These are phyloP conservation scores for Lobulomyces angularis DNA, from an alignment of 192 early-diverging fungal species.

Conservation along the genomic window DNA sequence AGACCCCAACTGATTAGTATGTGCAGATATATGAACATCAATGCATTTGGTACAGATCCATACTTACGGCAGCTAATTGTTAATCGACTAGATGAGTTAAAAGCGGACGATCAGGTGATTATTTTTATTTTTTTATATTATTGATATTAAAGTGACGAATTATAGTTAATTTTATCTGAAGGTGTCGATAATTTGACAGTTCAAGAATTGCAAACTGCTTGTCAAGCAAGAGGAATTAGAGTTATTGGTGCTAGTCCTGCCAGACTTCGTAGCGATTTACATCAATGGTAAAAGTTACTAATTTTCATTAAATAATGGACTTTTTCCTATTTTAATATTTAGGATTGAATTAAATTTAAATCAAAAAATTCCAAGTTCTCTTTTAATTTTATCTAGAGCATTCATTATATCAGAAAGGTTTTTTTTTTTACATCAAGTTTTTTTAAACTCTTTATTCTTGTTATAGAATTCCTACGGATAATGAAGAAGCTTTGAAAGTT, in stretches of 20 bases:
- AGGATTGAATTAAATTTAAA: slow-evolving; percentile 86
- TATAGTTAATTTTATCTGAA: slow-evolving; percentile 66
- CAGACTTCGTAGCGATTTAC: slow-evolving; percentile 72
- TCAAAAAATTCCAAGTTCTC: slow-evolving; percentile 79
- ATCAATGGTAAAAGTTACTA: too few species aligned
- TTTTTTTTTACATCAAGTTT: too few species aligned
- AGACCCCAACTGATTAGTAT: slow-evolving; percentile 90
- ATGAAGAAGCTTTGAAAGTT: slow-evolving; percentile 25
- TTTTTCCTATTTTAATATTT: too few species aligned
- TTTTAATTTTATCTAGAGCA: slow-evolving; percentile 82
- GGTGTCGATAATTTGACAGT: slow-evolving; percentile 80
- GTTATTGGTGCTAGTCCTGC: slow-evolving; percentile 79
- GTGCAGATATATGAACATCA: slow-evolving; percentile 88
- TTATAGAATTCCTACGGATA: slow-evolving; percentile 27
- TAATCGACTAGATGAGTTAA: slow-evolving; percentile 70
- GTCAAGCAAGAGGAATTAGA: slow-evolving; percentile 78
- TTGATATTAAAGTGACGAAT: slow-evolving; percentile 3
- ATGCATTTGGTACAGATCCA: slow-evolving; percentile 95
- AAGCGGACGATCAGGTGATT: slow-evolving; percentile 69
- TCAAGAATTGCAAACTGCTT: slow-evolving; percentile 78
- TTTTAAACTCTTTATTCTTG: too few species aligned
- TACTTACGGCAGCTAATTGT: slow-evolving; percentile 88
- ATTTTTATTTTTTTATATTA: slow-evolving; percentile 2
- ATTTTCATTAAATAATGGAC: too few species aligned
- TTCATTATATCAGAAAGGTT: slow-evolving; percentile 48